A percentile compares a stretch with the other conserved stretches of the same genome.
Evolutionary conservation across 495 filamentous ascomycete species (phyloP).

Genomic region (Ascobolus immersus): DNA sequence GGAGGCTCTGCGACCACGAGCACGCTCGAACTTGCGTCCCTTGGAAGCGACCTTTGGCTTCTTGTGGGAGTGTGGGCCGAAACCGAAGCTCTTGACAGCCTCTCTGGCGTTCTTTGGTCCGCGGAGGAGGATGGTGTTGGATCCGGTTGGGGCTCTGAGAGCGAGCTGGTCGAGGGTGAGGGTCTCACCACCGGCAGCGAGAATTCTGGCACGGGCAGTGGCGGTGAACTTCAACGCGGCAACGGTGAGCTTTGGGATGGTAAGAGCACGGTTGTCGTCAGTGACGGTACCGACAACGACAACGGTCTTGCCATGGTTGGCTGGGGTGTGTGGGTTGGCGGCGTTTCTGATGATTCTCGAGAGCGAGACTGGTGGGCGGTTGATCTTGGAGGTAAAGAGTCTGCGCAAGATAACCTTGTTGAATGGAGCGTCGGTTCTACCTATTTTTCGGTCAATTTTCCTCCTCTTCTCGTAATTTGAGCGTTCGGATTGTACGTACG

Average conservation of each 20-base stretch:
- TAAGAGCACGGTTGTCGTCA: conserved; percentile 79
- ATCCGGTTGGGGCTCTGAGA: conserved; percentile 70
- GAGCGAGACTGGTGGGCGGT: conserved; percentile 83
- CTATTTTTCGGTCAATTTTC: conserved; percentile 20
- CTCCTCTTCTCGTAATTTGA: not conserved
- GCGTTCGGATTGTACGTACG: conserved; percentile 34
- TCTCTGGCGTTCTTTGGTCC: conserved; percentile 92
- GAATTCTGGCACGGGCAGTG: conserved; percentile 75
- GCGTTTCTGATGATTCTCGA: conserved; percentile 58
- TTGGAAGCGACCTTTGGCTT: conserved; percentile 65
- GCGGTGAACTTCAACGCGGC: conserved; percentile 90
- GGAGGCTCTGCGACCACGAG: conserved; percentile 89
- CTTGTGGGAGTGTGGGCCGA: conserved; percentile 93
- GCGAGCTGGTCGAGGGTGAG: conserved; percentile 92
- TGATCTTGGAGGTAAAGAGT: conserved; percentile 90
- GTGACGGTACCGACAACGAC: conserved; percentile 85
- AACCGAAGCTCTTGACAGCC: conserved; percentile 95
- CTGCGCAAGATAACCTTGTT: conserved; percentile 91
- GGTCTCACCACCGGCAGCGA: conserved; percentile 76
- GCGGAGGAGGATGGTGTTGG: conserved; percentile 80
- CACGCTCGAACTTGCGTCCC: conserved; percentile 95
- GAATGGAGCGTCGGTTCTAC: conserved; percentile 87
- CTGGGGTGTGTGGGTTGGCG: conserved; percentile 30
- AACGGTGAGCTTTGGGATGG: conserved; percentile 68
- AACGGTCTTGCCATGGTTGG: conserved; percentile 56